Conservation (phyloP, 768 basidiomycete genomes). For the Amanita fuliginea region DNA sequence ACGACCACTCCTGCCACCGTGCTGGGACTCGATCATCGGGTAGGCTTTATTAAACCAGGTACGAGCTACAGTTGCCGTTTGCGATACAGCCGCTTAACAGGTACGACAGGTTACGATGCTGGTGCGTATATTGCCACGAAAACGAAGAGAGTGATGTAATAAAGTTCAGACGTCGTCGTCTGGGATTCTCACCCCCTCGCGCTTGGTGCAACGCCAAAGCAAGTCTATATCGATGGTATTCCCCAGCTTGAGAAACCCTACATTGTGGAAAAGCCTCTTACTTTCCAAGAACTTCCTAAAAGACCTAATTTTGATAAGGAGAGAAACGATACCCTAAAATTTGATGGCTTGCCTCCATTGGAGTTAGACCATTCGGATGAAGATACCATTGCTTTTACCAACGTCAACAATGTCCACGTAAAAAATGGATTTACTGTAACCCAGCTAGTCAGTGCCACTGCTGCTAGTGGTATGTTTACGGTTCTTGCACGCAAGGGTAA, state of each 20-base stretch:
- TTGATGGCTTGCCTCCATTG: constrained; percentile 60
- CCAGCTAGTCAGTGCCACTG: constrained; percentile 18
- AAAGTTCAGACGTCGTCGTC: constrained; percentile 44
- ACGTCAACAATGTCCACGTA: constrained; percentile 43
- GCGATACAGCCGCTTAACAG: neutral
- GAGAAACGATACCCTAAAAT: constrained; percentile 37
- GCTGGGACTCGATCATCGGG: constrained; percentile 64
- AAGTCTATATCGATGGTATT: constrained; percentile 83
- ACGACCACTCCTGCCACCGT: constrained; percentile 62
- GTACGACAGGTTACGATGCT: constrained; percentile 50
- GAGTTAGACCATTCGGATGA: constrained; percentile 25
- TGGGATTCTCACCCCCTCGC: constrained; percentile 74
- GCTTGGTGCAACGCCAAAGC: constrained; percentile 67
- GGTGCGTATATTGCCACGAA: constrained; percentile 20
- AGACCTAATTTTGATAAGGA: constrained; percentile 55
- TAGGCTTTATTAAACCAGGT: constrained; percentile 59
- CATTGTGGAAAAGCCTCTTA: constrained; percentile 36
- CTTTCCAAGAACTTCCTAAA: constrained; percentile 40
- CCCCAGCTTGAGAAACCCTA: constrained; percentile 45
- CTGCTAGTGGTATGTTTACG: constrained; percentile 16
- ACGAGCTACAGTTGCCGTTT: neutral
- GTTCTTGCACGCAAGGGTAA: constrained; percentile 44
- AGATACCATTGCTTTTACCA: constrained; percentile 46
- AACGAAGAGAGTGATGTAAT: neutral
- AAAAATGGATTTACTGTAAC: constrained; percentile 19